Conservation (phyloP, 2,329 filamentous ascomycete species). For the Hyphodiscus sp. region DNA sequence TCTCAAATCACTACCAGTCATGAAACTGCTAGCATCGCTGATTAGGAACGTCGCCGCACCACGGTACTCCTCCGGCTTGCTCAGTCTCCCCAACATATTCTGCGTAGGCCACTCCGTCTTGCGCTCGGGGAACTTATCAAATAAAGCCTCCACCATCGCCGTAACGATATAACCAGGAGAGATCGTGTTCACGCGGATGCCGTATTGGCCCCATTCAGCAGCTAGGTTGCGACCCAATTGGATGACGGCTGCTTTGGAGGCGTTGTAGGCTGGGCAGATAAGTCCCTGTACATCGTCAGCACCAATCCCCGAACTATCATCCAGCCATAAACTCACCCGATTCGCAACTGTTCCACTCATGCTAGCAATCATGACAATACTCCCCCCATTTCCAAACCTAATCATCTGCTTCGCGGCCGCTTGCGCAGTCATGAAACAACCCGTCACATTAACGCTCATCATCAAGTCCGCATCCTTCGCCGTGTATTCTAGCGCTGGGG, state of each 20-base stretch:
- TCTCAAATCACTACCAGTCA: conserved; percentile 46
- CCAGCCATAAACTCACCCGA: conserved; percentile 41
- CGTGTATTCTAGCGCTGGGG: conserved; percentile 72
- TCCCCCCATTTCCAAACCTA: conserved; percentile 49
- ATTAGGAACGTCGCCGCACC: conserved; percentile 64
- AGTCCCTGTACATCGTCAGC: conserved; percentile 39
- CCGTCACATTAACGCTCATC: conserved; percentile 81
- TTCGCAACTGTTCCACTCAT: conserved; percentile 66
- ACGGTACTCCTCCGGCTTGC: conserved; percentile 61
- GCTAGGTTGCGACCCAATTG: conserved; percentile 67
- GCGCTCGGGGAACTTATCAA: conserved; percentile 66
- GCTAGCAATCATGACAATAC: conserved; percentile 61
- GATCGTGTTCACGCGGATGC: conserved; percentile 75
- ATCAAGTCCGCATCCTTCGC: conserved; percentile 70
- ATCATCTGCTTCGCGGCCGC: conserved; percentile 76
- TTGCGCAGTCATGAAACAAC: conserved; percentile 78
- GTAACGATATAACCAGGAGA: conserved; percentile 76
- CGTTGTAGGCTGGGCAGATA: conserved; percentile 63
- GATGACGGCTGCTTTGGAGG: conserved; percentile 67
- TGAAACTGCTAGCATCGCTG: conserved; percentile 61
- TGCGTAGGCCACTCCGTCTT: conserved; percentile 66
- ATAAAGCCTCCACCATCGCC: conserved; percentile 76
- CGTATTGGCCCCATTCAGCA: conserved; percentile 59
- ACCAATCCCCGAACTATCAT: neutral
- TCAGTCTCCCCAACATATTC: conserved; percentile 75